Percentiles rank a stretch among this genome's conserved stretches.
These are phyloP conservation scores for Oxyria digyna DNA, from an alignment of 148 eudicot genomes.

Conservation along the genomic window DNA sequence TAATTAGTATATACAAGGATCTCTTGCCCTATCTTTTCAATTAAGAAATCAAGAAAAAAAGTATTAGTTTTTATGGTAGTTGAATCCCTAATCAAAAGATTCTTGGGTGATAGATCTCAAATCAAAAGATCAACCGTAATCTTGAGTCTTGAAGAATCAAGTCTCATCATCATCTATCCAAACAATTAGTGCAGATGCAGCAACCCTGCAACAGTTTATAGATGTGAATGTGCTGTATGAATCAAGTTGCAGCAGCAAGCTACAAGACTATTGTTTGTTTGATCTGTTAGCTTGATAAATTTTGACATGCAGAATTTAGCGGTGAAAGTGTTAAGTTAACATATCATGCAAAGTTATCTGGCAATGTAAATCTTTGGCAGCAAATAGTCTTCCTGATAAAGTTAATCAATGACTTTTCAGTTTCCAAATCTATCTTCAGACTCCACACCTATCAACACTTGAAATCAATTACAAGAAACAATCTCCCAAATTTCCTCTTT, in stretches of 20 bases:
- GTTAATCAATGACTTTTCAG: neutral
- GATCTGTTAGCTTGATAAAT: neutral
- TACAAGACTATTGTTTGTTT: neutral
- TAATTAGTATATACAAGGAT: no score
- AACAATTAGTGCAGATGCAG: neutral
- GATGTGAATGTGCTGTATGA: neutral
- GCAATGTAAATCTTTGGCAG: neutral
- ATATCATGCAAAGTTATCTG: neutral
- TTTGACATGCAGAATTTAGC: no score
- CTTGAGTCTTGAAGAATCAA: no score
- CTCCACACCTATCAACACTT: neutral
- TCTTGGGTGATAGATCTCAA: no score
- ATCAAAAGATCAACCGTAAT: no score
- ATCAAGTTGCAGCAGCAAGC: neutral
- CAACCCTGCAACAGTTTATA: neutral
- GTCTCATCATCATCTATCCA: no score
- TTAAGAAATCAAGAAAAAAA: no score
- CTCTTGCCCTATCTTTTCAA: no score
- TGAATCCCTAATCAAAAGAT: no score
- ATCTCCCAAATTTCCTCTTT: neutral
- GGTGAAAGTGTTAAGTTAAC: no score
- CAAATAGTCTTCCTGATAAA: neutral
- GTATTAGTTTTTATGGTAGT: no score
- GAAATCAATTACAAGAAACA: neutral
- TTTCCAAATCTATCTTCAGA: neutral